Conservation (phyloP, 805 yeast species). For the Candida anglica region DNA sequence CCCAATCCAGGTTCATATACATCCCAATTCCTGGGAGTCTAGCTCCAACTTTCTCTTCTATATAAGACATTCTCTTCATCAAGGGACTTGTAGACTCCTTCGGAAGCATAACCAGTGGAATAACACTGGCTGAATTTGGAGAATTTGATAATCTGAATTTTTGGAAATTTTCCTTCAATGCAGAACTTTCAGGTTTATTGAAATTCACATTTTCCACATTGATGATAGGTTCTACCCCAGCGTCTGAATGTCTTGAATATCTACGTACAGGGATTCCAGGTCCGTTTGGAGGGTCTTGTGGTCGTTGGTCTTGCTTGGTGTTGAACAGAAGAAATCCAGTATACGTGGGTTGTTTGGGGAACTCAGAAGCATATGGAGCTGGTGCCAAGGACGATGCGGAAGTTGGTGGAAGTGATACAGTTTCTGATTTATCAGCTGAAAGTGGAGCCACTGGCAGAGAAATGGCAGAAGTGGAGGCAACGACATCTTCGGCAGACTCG, state of each 20-base stretch:
- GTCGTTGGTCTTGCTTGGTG: background rate
- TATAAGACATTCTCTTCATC: too few relatives aligned
- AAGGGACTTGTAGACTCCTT: too few relatives aligned
- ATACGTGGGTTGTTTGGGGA: too few relatives aligned
- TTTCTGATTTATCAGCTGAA: background rate
- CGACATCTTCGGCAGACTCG: background rate
- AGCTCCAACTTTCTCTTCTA: conserved; percentile 1
- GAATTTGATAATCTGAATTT: conserved; percentile 11
- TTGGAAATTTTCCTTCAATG: conserved; percentile 11
- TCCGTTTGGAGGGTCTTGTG: background rate
- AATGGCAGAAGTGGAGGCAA: background rate
- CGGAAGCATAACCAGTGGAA: too few relatives aligned
- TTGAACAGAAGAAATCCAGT: conserved; percentile 27
- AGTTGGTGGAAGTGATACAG: background rate
- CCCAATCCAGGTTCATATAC: conserved; percentile 4
- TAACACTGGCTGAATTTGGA: too few relatives aligned
- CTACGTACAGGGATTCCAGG: conserved; percentile 1
- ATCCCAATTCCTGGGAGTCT: conserved; percentile 3
- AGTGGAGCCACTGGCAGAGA: background rate
- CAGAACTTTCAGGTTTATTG: conserved; percentile 10
- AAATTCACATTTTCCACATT: conserved; percentile 7
- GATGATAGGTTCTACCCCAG: conserved; percentile 1
- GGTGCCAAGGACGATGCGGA: background rate
- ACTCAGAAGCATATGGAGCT: background rate
- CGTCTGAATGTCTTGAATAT: conserved; percentile 1